These are phyloP conservation scores for Ulota crispa DNA, from an alignment of 225 moss, liverwort and hornwort species.

Conservation along the genomic window DNA sequence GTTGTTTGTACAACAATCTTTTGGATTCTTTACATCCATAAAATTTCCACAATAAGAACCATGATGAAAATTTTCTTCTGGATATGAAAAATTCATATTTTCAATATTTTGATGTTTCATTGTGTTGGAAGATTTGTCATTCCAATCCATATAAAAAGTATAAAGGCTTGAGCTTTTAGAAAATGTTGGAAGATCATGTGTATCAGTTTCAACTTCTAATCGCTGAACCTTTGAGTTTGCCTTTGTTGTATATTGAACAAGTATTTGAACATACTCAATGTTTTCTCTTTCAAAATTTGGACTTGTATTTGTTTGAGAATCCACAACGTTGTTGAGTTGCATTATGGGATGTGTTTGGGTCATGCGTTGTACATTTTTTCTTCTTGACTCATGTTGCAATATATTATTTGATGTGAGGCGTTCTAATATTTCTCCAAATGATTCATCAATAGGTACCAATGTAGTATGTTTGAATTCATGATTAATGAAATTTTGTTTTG, in stretches of 20 bases:
- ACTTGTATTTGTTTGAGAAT: constrained; percentile 16
- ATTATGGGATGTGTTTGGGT: not conserved
- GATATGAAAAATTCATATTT: not conserved
- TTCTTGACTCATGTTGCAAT: not conserved
- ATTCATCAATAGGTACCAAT: not conserved
- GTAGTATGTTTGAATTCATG: not conserved
- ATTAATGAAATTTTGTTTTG: not conserved
- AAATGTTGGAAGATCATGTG: constrained; percentile 7
- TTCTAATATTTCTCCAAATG: not conserved
- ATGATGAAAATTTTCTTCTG: not conserved
- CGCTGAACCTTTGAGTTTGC: not conserved
- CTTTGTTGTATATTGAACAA: not conserved
- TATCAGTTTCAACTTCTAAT: constrained; percentile 19
- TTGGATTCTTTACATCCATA: not conserved
- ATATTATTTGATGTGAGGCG: not conserved
- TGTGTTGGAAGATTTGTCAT: not conserved
- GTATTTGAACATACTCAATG: not conserved
- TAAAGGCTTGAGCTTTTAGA: not conserved
- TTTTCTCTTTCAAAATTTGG: not conserved
- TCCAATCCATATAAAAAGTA: not conserved
- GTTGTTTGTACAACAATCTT: no score
- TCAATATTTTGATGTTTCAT: not conserved
- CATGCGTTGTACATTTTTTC: not conserved
- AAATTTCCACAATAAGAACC: not conserved
- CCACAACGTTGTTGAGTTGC: not conserved